Percentiles rank a stretch among this genome's conserved stretches.
Conservation (phyloP, 768 basidiomycete species). For the Sistotremastrum suecicum region DNA sequence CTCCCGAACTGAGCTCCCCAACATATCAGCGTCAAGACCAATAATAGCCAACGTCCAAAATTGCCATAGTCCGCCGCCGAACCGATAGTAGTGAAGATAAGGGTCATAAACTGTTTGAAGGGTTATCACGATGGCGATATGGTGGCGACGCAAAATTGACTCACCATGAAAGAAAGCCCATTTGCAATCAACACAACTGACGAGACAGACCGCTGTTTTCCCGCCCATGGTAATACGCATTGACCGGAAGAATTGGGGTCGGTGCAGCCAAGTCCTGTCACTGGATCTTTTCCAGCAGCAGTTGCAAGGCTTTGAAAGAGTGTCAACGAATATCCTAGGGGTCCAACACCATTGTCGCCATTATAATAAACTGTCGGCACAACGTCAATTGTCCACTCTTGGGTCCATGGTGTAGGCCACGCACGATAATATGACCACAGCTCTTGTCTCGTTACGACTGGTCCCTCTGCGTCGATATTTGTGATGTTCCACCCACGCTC, state of each 20-base stretch:
- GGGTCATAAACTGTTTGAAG: constrained; percentile 50
- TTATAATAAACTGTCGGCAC: constrained; percentile 55
- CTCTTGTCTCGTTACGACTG: constrained; percentile 56
- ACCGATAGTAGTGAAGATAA: constrained; percentile 68
- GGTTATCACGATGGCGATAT: background rate
- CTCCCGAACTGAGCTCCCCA: constrained; percentile 74
- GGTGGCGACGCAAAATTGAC: constrained; percentile 9
- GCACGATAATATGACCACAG: constrained; percentile 70
- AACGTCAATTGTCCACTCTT: background rate
- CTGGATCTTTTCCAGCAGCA: constrained; percentile 62
- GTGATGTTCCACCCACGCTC: background rate
- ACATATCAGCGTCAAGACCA: constrained; percentile 55
- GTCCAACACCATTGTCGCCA: constrained; percentile 38
- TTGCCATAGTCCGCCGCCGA: constrained; percentile 56
- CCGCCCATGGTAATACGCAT: constrained; percentile 68
- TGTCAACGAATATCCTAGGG: constrained; percentile 45
- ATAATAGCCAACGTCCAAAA: constrained; percentile 69
- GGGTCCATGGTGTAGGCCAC: constrained; percentile 13
- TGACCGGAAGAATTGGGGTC: constrained; percentile 44
- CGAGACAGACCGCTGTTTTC: constrained; percentile 58
- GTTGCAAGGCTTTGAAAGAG: constrained; percentile 60
- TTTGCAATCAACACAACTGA: constrained; percentile 69
- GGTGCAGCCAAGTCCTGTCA: constrained; percentile 52
- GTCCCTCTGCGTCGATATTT: constrained; percentile 35
- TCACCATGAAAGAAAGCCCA: constrained; percentile 58